Evolutionary conservation across 2,329 filamentous ascomycete genomes (phyloP).

Genomic region (Stagonosporopsis cucurbitacearum): DNA sequence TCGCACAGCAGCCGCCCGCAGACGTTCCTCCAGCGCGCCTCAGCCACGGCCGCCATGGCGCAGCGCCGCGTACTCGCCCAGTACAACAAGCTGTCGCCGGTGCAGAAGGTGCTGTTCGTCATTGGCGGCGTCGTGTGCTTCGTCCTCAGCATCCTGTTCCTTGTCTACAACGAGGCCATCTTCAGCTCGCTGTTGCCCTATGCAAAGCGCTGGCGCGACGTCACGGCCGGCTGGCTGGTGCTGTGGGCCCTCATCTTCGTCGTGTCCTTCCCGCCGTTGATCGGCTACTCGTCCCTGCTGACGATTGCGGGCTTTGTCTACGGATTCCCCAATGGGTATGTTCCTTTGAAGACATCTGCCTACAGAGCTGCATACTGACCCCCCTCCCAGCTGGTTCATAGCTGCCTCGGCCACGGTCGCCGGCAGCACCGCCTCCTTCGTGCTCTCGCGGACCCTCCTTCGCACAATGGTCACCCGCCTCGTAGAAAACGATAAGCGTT

Average conservation of each 20-base stretch:
- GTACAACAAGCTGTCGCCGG: conserved; percentile 63
- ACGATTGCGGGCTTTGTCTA: conserved; percentile 75
- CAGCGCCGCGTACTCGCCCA: conserved; percentile 56
- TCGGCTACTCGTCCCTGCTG: conserved; percentile 82
- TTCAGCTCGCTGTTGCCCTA: conserved; percentile 76
- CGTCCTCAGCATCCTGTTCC: conserved; percentile 68
- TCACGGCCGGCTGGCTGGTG: conserved; percentile 74
- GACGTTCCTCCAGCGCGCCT: conserved; percentile 49
- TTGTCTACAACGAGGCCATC: conserved; percentile 80
- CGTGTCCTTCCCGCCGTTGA: conserved; percentile 83
- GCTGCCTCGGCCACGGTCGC: conserved; percentile 78
- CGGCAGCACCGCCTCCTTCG: conserved; percentile 80
- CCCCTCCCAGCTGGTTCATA: conserved; percentile 75
- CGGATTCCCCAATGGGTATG: conserved; percentile 73
- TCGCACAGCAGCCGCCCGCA: conserved; percentile 41
- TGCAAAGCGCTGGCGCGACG: conserved; percentile 77
- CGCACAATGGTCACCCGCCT: conserved; percentile 79
- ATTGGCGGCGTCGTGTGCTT: conserved; percentile 59
- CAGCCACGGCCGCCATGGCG: conserved; percentile 53
- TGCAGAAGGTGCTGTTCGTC: conserved; percentile 68
- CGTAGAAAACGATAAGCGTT: conserved; percentile 82
- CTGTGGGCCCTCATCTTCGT: conserved; percentile 77
- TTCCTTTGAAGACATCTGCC: conserved; percentile 24
- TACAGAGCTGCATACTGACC: background rate
- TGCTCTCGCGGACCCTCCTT: conserved; percentile 80